Evolutionary conservation across 305 asterid species (phyloP).

Genomic region (Fraxinus baroniana): DNA sequence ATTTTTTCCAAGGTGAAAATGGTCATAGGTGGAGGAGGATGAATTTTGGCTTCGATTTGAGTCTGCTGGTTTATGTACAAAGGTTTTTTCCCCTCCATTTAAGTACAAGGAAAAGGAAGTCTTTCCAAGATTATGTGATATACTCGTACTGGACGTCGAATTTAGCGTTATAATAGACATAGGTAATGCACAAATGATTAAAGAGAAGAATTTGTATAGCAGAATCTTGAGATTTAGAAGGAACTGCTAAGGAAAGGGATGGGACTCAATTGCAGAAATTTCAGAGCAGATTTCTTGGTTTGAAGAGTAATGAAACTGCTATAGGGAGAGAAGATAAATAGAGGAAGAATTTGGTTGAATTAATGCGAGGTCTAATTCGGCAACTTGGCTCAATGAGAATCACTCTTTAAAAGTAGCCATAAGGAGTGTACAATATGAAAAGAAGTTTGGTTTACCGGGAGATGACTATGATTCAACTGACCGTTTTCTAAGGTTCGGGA

Average conservation of each 20-base stretch:
- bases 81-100: slow-evolving; percentile 43
- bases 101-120: slow-evolving; percentile 56
- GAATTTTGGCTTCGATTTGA: slow-evolving; percentile 23
- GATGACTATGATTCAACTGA: slow-evolving; percentile 22
- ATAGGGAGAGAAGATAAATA: slow-evolving; percentile 2
- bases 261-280: background rate
- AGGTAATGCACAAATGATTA: slow-evolving; percentile 23
- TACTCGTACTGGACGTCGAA: slow-evolving; percentile 33
- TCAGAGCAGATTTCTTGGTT: background rate
- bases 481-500: slow-evolving; percentile 15
- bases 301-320: background rate
- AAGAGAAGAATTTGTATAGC: background rate
- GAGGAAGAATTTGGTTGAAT: slow-evolving; percentile 4
- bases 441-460: background rate
- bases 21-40: slow-evolving; percentile 27
- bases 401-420: slow-evolving; percentile 14
- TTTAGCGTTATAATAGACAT: slow-evolving; percentile 46
- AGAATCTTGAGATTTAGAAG: background rate
- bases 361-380: slow-evolving; percentile 16
- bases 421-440: background rate
- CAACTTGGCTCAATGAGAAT: slow-evolving; percentile 23
- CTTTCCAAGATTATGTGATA: slow-evolving; percentile 29
- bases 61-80: slow-evolving; percentile 35
- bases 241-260: background rate
- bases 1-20: slow-evolving; percentile 17